These are phyloP conservation scores for Neltuma alba DNA, from an alignment of 306 rosid genomes.

Conservation along the genomic window DNA sequence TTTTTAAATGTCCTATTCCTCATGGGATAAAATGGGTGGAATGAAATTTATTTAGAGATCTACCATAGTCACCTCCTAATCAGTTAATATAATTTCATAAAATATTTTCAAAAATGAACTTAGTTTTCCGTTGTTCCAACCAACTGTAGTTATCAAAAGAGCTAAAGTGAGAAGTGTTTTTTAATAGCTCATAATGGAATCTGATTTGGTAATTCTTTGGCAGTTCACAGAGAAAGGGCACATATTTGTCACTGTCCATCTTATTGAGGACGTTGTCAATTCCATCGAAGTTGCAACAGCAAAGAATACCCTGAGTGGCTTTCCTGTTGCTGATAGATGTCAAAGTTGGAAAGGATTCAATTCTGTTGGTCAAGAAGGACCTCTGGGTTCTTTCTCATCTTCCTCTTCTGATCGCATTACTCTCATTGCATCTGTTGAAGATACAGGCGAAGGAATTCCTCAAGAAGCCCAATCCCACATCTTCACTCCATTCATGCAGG, in stretches of 20 bases:
- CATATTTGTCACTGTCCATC: slow-evolving; percentile 87
- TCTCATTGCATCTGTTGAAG: slow-evolving; percentile 91
- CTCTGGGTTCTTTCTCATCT: slow-evolving; percentile 54
- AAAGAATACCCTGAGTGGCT: slow-evolving; percentile 84
- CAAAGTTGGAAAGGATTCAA: slow-evolving; percentile 78
- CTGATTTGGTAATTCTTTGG: slow-evolving; percentile 42
- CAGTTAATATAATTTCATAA: background rate
- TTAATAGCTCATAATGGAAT: slow-evolving; percentile 9
- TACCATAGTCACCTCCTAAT: background rate
- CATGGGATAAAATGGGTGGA: background rate
- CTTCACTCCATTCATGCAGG: slow-evolving; percentile 98
- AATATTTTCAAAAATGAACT: slow-evolving; percentile 8
- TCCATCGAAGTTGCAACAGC: slow-evolving; percentile 70
- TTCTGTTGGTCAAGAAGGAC: slow-evolving; percentile 61
- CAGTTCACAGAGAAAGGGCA: slow-evolving; percentile 99
- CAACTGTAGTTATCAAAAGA: background rate
- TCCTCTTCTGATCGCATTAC: slow-evolving; percentile 61
- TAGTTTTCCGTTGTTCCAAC: slow-evolving; percentile 3
- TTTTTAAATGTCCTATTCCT: slow-evolving; percentile 9
- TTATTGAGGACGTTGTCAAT: slow-evolving; percentile 75
- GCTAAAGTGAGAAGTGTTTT: slow-evolving; percentile 5
- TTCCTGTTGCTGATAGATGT: slow-evolving; percentile 64
- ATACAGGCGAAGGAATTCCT: slow-evolving; percentile 98
- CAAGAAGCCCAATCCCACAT: slow-evolving; percentile 66
- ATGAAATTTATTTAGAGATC: background rate